Conservation (phyloP, 352 stramenopile genomes). For the Phytophthora quininea region DNA sequence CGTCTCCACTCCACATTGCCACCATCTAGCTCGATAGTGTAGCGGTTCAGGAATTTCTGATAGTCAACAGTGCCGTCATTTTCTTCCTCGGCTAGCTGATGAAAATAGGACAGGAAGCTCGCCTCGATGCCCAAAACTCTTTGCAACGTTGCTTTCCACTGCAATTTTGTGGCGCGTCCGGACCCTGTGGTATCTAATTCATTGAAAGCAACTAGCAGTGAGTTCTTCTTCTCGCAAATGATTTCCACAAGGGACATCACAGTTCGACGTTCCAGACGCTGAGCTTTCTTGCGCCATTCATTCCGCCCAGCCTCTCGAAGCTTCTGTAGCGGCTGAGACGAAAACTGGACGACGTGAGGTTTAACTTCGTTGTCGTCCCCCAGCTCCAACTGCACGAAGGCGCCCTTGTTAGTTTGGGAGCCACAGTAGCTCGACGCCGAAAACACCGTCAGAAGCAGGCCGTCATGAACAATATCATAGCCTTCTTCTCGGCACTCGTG, state of each 20-base stretch:
- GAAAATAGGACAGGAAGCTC: slow-evolving; percentile 77
- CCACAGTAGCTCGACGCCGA: slow-evolving; percentile 93
- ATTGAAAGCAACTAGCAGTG: slow-evolving; percentile 55
- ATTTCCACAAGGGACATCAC: slow-evolving; percentile 83
- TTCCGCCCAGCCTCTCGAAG: slow-evolving; percentile 66
- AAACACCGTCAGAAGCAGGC: slow-evolving; percentile 90
- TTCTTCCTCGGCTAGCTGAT: slow-evolving; percentile 57
- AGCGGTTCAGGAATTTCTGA: slow-evolving; percentile 76
- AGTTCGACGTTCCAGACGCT: slow-evolving; percentile 69
- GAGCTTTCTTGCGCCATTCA: slow-evolving; percentile 82
- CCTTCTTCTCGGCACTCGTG: slow-evolving; percentile 93
- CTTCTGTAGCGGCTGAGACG: slow-evolving; percentile 85
- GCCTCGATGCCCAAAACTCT: slow-evolving; percentile 65
- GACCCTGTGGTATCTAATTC: slow-evolving; percentile 41
- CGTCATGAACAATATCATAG: slow-evolving; percentile 89
- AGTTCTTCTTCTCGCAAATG: slow-evolving; percentile 81
- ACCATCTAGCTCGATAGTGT: slow-evolving; percentile 67
- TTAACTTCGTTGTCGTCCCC: slow-evolving; percentile 82
- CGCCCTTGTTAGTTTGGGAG: slow-evolving; percentile 91
- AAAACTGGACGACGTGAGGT: slow-evolving; percentile 93
- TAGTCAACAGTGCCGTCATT: slow-evolving; percentile 67
- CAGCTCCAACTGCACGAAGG: slow-evolving; percentile 72
- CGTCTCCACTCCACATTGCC: slow-evolving; percentile 70
- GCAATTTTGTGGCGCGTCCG: slow-evolving; percentile 61
- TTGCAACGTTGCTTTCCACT: slow-evolving; percentile 72